phyloP scores from a whole-genome alignment of 495 filamentous ascomycete genomes.

The Hyphodiscus hymeniophilus region DNA sequence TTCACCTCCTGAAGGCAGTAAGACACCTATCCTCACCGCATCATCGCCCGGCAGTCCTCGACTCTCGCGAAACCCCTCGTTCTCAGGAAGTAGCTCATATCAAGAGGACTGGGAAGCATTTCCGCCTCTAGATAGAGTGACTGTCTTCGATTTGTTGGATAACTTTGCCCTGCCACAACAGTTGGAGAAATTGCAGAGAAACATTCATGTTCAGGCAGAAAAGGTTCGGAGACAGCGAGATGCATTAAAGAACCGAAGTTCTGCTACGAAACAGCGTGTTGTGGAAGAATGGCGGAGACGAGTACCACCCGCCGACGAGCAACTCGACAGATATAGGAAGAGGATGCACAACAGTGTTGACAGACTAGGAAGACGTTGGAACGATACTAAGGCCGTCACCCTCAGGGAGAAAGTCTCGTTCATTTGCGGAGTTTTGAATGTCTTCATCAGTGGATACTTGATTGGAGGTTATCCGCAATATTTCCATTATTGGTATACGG shows the following conservation, averaged over 20 bases:
- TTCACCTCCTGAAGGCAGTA: slow-evolving; percentile 32
- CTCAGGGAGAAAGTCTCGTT: slow-evolving; percentile 91
- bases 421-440: slow-evolving; percentile 90
- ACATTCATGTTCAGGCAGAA: slow-evolving; percentile 71
- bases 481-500: slow-evolving; percentile 90
- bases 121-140: slow-evolving; percentile 84
- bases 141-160: slow-evolving; percentile 87
- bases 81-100: slow-evolving; percentile 67
- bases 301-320: slow-evolving; percentile 79
- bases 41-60: slow-evolving; percentile 40
- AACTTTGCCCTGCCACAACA: slow-evolving; percentile 85
- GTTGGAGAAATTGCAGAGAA: slow-evolving; percentile 78
- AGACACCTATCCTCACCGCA: slow-evolving; percentile 35
- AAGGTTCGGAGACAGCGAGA: slow-evolving; percentile 77
- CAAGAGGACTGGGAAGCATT: slow-evolving; percentile 83
- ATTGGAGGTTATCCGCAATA: slow-evolving; percentile 78
- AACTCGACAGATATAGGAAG: slow-evolving; percentile 81
- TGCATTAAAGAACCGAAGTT: slow-evolving; percentile 26
- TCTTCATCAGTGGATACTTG: slow-evolving; percentile 92
- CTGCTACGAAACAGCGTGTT: slow-evolving; percentile 49
- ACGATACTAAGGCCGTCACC: slow-evolving; percentile 78
- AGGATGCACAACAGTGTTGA: slow-evolving; percentile 86
- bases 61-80: slow-evolving; percentile 64
- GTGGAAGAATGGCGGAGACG: slow-evolving; percentile 82
- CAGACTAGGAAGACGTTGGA: slow-evolving; percentile 76